Evolutionary conservation across 2,329 filamentous ascomycete genomes (phyloP).

Genomic region (Pezicula carpinea): DNA sequence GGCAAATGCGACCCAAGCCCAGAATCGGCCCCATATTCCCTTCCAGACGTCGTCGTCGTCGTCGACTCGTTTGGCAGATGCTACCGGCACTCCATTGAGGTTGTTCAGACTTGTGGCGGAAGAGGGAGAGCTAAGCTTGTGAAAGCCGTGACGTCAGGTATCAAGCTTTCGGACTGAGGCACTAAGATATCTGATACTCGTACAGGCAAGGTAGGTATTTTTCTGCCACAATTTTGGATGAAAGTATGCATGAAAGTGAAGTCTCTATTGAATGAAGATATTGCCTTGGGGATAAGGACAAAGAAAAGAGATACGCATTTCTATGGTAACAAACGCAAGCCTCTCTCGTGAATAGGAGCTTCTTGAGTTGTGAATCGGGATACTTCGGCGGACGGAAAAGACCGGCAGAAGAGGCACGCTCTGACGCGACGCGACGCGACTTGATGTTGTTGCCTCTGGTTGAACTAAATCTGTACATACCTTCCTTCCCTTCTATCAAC

Average conservation of each 20-base stretch:
- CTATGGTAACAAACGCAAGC: no score
- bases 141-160: background rate
- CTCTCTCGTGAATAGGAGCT: background rate
- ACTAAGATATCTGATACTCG: background rate
- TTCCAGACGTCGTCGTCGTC: constrained; percentile 2
- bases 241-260: no score
- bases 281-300: no score
- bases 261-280: no score
- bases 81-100: constrained; percentile 23
- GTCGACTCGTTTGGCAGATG: background rate
- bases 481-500: background rate
- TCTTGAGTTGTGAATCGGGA: background rate
- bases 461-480: no score
- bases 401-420: constrained; percentile 7
- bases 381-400: constrained; percentile 4
- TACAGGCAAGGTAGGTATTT: no score
- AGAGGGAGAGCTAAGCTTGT: constrained; percentile 2
- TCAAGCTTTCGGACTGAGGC: constrained; percentile 4
- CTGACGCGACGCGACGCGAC: background rate
- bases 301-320: no score
- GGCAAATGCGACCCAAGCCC: constrained; percentile 39
- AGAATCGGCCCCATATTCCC: constrained; percentile 40
- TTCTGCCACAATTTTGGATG: no score
- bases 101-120: background rate
- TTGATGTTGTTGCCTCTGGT: constrained; percentile 1